These are phyloP conservation scores for Penicillium sp. DNA, from an alignment of 2,329 filamentous ascomycete species.

Conservation along the genomic window DNA sequence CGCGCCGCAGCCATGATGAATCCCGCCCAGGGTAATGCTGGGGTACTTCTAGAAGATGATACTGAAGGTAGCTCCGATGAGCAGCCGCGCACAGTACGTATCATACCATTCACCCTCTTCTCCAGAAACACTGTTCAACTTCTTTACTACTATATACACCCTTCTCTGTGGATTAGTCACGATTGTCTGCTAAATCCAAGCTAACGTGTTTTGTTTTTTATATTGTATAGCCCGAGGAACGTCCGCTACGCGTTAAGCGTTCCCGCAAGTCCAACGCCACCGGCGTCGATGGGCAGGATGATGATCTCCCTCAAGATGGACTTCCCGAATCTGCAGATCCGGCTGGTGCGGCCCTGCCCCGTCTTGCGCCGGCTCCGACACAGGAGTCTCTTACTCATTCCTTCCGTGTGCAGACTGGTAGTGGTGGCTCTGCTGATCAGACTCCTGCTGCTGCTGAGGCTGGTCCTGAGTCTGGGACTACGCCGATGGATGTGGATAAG, in stretches of 20 bases:
- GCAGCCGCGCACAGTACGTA: constrained; percentile 43
- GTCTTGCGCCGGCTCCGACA: constrained; percentile 34
- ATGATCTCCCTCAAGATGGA: constrained; percentile 24
- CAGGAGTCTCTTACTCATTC: constrained; percentile 40
- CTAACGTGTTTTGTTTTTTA: constrained; percentile 3
- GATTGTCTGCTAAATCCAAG: background rate
- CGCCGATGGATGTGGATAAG: constrained; percentile 40
- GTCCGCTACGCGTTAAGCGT: constrained; percentile 46
- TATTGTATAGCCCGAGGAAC: constrained; percentile 43
- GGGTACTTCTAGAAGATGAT: constrained; percentile 37
- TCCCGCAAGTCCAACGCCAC: constrained; percentile 40
- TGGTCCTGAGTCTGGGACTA: constrained; percentile 27
- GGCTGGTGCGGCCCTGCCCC: constrained; percentile 30
- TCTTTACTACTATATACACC: background rate
- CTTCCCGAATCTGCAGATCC: constrained; percentile 20
- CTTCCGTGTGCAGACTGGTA: constrained; percentile 35
- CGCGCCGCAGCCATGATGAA: constrained; percentile 36
- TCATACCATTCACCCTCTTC: background rate
- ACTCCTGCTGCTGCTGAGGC: constrained; percentile 18
- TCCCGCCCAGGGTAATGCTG: constrained; percentile 12
- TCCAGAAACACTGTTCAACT: too few relatives aligned
- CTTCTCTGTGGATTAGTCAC: background rate
- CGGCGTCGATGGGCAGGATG: constrained; percentile 25
- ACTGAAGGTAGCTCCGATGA: constrained; percentile 47
- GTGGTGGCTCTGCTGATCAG: constrained; percentile 28